Evolutionary conservation across 1,139 yeast genomes (phyloP), one percentile per base, ranked within the genome.

Genomic region (Kurtzmaniella natalensis): DNA sequence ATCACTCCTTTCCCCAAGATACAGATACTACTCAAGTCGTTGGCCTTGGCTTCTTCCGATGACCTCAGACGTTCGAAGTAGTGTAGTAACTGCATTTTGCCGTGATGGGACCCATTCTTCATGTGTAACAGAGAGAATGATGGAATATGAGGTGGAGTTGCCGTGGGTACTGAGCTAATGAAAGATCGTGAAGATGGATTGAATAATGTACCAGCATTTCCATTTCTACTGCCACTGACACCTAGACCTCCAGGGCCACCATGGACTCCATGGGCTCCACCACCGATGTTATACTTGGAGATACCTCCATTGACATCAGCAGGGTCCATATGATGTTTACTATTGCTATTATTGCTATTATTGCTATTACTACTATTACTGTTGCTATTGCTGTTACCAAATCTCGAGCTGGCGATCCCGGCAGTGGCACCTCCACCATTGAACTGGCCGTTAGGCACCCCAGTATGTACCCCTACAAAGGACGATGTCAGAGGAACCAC

Each of bases 11-110:
- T 67, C 0, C 95, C 94, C 30, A 84, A 55, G 18, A 59, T 66
- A 45, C 72, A 77, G 7, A 80, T 48, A 40, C 77, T 72, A 7
- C 63, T 70, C 18, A 65, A 60, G 33, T 60, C 53, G 36, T 61
- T 52, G 3, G 47, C 44, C 3, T 71, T 65, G 27, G 78, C 67
- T 39, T 74, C 77, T 19, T 71, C 64, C 44, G 88, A 81, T n/a
- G 84, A 70, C 42, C 72, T 76, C 6, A 88, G 81, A 35, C 76
- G 65, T 46, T 80, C 83, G 35, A 83, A 71, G 35, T 64, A 69
- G 41, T 63, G 60, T 6, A 68, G 44, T 3, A 67, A 43, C 6
- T 51, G 44, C 1, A 47, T 39, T 27, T 53, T 55, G 14, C 11
- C 13, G 17, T 18, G 16, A 17, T 26, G 29, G 17, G 29, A 17